These are phyloP conservation scores for Leccinum obscurum DNA, from an alignment of 768 basidiomycete genomes.

Conservation along the genomic window DNA sequence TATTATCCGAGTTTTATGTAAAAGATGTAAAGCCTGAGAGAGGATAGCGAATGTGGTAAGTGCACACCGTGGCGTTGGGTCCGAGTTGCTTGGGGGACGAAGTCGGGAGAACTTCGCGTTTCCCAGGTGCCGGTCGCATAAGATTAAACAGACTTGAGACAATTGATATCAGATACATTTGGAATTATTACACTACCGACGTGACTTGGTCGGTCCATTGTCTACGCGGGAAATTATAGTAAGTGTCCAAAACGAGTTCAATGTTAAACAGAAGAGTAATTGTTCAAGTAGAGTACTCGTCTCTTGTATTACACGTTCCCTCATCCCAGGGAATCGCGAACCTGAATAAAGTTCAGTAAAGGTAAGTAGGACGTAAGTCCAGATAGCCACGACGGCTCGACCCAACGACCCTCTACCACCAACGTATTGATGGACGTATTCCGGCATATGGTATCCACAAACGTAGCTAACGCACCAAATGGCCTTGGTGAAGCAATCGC, in stretches of 20 bases:
- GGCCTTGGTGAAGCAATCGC: slow-evolving; percentile 16
- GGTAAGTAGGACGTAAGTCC: slow-evolving; percentile 16
- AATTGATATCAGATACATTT: slow-evolving; percentile 1
- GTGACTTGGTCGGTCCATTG: slow-evolving; percentile 2
- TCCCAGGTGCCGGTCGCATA: not conserved
- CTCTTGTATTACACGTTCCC: slow-evolving; percentile 5
- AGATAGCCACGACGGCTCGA: slow-evolving; percentile 14
- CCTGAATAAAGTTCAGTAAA: slow-evolving; percentile 15
- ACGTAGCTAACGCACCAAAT: slow-evolving; percentile 42
- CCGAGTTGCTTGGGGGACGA: not conserved
- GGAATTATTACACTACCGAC: not conserved
- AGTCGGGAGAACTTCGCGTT: not conserved
- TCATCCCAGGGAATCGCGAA: slow-evolving; percentile 13
- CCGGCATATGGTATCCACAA: slow-evolving; percentile 7
- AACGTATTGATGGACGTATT: slow-evolving; percentile 14
- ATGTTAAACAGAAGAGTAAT: slow-evolving; percentile 3
- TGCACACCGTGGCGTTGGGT: not conserved
- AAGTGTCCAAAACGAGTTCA: slow-evolving; percentile 3
- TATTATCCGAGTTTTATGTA: not conserved
- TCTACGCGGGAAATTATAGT: slow-evolving; percentile 3
- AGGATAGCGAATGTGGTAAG: not conserved
- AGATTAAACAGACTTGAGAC: not conserved
- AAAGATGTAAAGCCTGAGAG: not conserved
- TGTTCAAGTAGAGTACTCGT: slow-evolving; percentile 6
- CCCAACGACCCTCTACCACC: slow-evolving; percentile 31